These are phyloP conservation scores for Cordyceps cateniannulata DNA, from an alignment of 2,329 filamentous ascomycete species.

Conservation along the genomic window DNA sequence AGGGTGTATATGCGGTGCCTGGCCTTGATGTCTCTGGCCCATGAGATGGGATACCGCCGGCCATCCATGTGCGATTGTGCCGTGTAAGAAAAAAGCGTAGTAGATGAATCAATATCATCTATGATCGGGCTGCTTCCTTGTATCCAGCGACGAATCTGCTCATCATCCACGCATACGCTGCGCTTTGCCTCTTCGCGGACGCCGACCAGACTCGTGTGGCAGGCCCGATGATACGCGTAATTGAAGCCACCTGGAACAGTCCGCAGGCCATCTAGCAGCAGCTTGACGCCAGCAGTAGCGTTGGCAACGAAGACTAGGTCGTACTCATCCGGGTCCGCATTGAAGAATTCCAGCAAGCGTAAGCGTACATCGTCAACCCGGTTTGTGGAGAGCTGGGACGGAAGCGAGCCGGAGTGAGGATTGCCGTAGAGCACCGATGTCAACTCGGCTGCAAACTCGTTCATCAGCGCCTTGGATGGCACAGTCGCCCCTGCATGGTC, in stretches of 20 bases:
- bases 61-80: constrained; percentile 94
- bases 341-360: constrained; percentile 67
- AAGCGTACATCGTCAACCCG: constrained; percentile 72
- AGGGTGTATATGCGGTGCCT: constrained; percentile 52
- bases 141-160: constrained; percentile 61
- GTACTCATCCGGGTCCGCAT: constrained; percentile 72
- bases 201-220: constrained; percentile 83
- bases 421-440: constrained; percentile 78
- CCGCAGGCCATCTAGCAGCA: constrained; percentile 73
- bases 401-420: constrained; percentile 78
- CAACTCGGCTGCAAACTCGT: constrained; percentile 73
- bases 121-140: constrained; percentile 27
- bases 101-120: constrained; percentile 18
- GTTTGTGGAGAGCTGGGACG: constrained; percentile 70
- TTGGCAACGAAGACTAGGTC: constrained; percentile 90
- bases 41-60: constrained; percentile 62
- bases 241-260: constrained; percentile 64
- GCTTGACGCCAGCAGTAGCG: constrained; percentile 83
- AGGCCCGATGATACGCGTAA: constrained; percentile 77
- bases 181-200: constrained; percentile 62
- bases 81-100: constrained; percentile 67
- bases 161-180: constrained; percentile 62
- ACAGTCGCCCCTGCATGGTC: constrained; percentile 94
- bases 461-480: constrained; percentile 73
- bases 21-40: constrained; percentile 49